A percentile compares a stretch with the other conserved stretches of the same genome.
These are phyloP conservation scores for Globisporangium nagaii DNA, from an alignment of 352 stramenopile genomes.

Conservation along the genomic window DNA sequence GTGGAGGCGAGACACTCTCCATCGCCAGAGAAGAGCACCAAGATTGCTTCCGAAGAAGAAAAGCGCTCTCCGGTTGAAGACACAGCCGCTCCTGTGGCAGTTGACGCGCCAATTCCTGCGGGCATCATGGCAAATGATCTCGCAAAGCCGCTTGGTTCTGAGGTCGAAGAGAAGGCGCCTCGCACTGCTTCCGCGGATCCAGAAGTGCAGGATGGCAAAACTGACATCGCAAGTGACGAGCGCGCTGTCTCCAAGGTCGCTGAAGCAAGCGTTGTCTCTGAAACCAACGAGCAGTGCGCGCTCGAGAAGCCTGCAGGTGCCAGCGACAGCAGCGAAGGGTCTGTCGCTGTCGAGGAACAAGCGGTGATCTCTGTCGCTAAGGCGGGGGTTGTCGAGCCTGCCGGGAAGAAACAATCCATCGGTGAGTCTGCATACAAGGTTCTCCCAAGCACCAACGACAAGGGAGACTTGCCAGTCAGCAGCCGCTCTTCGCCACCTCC, in stretches of 20 bases:
- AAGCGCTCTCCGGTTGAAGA: not conserved
- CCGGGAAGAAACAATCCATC: not conserved
- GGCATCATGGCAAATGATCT: not conserved
- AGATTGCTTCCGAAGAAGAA: not conserved
- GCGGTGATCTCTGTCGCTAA: not conserved
- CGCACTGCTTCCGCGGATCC: not conserved
- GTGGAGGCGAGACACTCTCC: not conserved
- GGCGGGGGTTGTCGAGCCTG: not conserved
- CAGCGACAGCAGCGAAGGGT: not conserved
- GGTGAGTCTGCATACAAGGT: not conserved
- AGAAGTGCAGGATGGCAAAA: not conserved
- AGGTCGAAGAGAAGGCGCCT: not conserved
- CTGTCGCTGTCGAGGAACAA: not conserved
- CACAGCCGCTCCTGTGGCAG: not conserved
- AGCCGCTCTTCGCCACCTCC: not conserved
- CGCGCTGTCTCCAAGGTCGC: not conserved
- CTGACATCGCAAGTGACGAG: not conserved
- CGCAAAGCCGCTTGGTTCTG: not conserved
- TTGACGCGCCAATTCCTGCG: not conserved
- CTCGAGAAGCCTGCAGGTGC: not conserved
- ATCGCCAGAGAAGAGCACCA: not conserved
- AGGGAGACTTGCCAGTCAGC: not conserved
- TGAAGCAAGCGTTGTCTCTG: too few species aligned
- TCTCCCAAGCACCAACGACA: not conserved
- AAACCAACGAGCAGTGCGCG: too few species aligned